A percentile compares a stretch with the other conserved stretches of the same genome.
Evolutionary conservation across 176 grass and related monocot genomes (phyloP).

Genomic region (Juncus effusus): DNA sequence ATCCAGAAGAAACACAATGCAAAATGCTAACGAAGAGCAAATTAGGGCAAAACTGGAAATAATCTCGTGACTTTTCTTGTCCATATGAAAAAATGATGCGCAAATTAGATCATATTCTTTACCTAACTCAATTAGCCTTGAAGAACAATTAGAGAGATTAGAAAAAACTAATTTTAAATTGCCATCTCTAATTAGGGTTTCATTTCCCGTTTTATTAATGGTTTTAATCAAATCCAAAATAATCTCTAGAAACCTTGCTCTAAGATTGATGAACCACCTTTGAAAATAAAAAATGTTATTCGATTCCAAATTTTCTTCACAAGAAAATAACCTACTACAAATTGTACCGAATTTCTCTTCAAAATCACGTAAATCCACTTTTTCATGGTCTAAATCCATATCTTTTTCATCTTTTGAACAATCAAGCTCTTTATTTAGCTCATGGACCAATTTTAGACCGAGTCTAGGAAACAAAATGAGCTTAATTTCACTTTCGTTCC

Average conservation of each 20-base stretch:
- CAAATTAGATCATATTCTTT: constrained; percentile 77
- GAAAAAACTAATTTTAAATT: constrained; percentile 30
- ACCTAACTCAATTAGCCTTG: constrained; percentile 49
- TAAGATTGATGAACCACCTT: constrained; percentile 86
- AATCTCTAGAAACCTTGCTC: constrained; percentile 52
- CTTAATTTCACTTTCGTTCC: constrained; percentile 75
- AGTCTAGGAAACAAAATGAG: constrained; percentile 67
- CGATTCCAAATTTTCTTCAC: constrained; percentile 42
- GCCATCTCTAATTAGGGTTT: constrained; percentile 14
- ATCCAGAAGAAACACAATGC: constrained; percentile 48
- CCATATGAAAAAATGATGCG: constrained; percentile 66
- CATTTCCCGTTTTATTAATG: constrained; percentile 31
- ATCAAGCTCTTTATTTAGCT: constrained; percentile 47
- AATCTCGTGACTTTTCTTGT: constrained; percentile 41
- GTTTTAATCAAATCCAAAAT: constrained; percentile 49
- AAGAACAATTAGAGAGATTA: constrained; percentile 50
- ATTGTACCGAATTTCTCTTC: constrained; percentile 48
- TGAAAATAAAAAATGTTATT: constrained; percentile 54
- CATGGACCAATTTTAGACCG: constrained; percentile 46
- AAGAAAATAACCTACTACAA: constrained; percentile 50
- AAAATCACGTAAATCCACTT: constrained; percentile 36
- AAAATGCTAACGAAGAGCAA: constrained; percentile 76
- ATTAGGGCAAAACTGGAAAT: constrained; percentile 59
- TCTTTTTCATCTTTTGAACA: constrained; percentile 39
- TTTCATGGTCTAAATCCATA: constrained; percentile 31